A percentile compares a stretch with the other conserved stretches of the same genome.
Conservation (phyloP, 306 rosid genomes). For the Quercus cerris region DNA sequence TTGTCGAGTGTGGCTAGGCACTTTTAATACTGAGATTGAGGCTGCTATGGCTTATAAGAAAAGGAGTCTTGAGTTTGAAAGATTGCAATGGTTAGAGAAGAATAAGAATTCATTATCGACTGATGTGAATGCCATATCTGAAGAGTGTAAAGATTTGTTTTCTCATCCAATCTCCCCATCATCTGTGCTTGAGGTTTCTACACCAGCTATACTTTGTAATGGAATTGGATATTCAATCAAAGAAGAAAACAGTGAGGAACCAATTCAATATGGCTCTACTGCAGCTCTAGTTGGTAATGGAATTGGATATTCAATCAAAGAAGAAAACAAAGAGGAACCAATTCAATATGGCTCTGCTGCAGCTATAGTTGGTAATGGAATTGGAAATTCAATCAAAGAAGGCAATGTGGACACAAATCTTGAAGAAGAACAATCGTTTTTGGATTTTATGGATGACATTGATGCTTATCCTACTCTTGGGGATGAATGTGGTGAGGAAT, state of each 20-base stretch:
- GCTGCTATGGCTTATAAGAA: no score
- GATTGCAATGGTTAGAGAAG: no score
- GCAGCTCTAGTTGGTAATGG: no score
- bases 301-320: slow-evolving; percentile 1
- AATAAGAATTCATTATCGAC: slow-evolving; percentile 2
- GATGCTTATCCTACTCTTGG: slow-evolving; percentile 17
- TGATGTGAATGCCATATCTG: slow-evolving; percentile 10
- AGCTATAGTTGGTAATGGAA: no score
- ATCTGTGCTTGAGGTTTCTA: slow-evolving; percentile 56
- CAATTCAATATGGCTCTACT: not conserved
- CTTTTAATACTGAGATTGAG: no score
- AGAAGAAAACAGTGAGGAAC: slow-evolving; percentile 7
- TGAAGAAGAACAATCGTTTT: slow-evolving; percentile 22
- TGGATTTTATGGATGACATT: slow-evolving; percentile 16
- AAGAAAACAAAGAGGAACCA: slow-evolving; percentile 7
- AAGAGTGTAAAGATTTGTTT: slow-evolving; percentile 14
- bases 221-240: slow-evolving; percentile 11
- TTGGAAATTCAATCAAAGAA: not conserved
- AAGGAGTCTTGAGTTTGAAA: no score
- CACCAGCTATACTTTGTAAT: slow-evolving; percentile 19
- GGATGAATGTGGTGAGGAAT: slow-evolving; percentile 15
- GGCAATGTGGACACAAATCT: slow-evolving; percentile 7
- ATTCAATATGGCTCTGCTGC: not conserved
- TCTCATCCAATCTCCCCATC: slow-evolving; percentile 46
- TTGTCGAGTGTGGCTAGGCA: no score